Base-by-base conservation (phyloP, 2,329 filamentous ascomycete species). In the Arthrobotrys entomopaga region DNA sequence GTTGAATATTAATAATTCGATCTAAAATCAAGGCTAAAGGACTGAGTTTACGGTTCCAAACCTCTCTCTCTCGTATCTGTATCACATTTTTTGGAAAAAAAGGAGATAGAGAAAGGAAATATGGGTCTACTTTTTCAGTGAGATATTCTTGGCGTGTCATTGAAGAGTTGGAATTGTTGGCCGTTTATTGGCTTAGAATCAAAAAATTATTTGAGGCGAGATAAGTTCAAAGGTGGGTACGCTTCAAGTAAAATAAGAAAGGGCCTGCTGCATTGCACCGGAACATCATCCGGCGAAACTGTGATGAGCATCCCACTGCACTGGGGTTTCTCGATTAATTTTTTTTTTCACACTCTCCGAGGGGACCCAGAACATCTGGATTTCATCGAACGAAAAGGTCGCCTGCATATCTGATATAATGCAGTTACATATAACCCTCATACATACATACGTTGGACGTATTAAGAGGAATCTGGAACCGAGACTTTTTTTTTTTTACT, bases 81-180 rank as follows among this genome's bases (percentile, higher is more conserved):
- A 61, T 73, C 69, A 73, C 69, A 65, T 73, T 73, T 61, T 59
- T 57, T 63, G 46, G 20, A 43, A 38, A 61, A 69, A 69, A 61
- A n/a, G 50, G n/a, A 40, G 49, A 46, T 26, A 22, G 22, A 54
- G 26, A 64, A 42, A 53, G 29, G 29, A 34, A 34, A 10, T 34
- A 34, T 38, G 34, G 29, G 53, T 58, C 53, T 66, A 58, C 64
- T 40, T 67, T 40, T 67, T 48, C 16, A 52, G 57, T 58, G 46
- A 67, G 57, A 67, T 59, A 34, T 57, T 38, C 61, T 66, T 74
- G 67, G 67, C 67, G 66, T 74, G 52, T 66, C 63, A 74, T 74
- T 50, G 20, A 63, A 42, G 58, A 67, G 63, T 67, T 74, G 70
- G 57, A 63, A 58, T 19, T 63, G 70, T 74, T 67, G 57, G 58